phyloP scores from a whole-genome alignment of 2,329 filamentous ascomycete genomes.

The Sporothrix pallida region DNA sequence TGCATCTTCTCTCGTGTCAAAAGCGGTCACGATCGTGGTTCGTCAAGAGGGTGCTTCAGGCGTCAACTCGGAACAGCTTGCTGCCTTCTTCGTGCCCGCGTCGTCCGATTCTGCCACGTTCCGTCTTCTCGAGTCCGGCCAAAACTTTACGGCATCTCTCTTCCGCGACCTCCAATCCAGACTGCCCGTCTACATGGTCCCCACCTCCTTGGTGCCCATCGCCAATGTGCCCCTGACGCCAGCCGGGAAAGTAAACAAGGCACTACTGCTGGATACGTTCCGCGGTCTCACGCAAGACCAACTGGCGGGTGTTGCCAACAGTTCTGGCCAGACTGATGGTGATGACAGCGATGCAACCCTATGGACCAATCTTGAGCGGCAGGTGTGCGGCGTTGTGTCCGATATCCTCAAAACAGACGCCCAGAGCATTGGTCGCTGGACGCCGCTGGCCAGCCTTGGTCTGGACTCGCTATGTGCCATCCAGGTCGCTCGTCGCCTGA shows the following conservation, averaged over 20 bases:
- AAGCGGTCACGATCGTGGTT: constrained; percentile 69
- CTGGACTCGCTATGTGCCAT: constrained; percentile 87
- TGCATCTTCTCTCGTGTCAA: constrained; percentile 55
- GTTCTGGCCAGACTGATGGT: neutral
- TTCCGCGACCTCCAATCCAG: constrained; percentile 60
- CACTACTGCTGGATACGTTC: constrained; percentile 57
- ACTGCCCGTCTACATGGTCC: constrained; percentile 80
- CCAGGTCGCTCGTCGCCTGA: constrained; percentile 64
- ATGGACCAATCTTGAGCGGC: constrained; percentile 53
- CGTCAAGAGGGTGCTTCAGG: constrained; percentile 41
- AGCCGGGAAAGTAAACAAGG: constrained; percentile 75
- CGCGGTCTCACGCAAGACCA: constrained; percentile 51
- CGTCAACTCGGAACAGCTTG: constrained; percentile 58
- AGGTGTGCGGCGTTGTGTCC: constrained; percentile 62
- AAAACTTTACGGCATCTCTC: constrained; percentile 50
- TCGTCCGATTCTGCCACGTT: constrained; percentile 46
- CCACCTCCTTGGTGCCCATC: constrained; percentile 73
- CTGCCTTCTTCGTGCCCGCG: constrained; percentile 70
- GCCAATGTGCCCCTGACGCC: constrained; percentile 71
- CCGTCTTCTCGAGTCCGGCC: constrained; percentile 42
- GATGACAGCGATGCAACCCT: neutral
- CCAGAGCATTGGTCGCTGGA: constrained; percentile 62
- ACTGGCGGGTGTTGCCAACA: constrained; percentile 25
- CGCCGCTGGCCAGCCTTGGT: constrained; percentile 78
- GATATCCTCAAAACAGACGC: constrained; percentile 54